Base-by-base conservation (phyloP, 116 monocot species). In the Iris pallida region DNA sequence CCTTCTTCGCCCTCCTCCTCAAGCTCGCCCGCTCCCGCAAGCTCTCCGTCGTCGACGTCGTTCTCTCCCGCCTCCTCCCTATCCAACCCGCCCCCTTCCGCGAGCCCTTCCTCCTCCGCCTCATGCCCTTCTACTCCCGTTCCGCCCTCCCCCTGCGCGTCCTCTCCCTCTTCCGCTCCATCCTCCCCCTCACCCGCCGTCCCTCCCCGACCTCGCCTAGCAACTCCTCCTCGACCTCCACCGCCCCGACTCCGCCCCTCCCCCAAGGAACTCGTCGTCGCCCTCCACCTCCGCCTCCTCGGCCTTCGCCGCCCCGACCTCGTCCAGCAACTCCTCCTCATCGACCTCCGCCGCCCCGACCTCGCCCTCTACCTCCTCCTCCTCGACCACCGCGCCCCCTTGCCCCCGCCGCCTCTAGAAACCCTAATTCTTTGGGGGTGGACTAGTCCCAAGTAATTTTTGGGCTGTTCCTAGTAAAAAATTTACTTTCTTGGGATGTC, bases 191-290 rank as follows among this genome's bases (percentile, higher is more conserved):
- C 63, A 69, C 80, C 62, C 90, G 90, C 52, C 40, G 14, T 0
- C 98, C 88, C 57, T 93, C 98, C 20, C 57, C 48, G 98, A 93
- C 73, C 55, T 90, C 74, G 57, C 76, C 74, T n/a, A n/a, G n/a
- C n/a, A n/a, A n/a, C 72, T 82, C 54, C 83, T 78, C 71, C 81
- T 93, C 55, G 65, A 93, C 75, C 74, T 76, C 70, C 82, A 56
- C 54, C 81, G 84, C 53, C 47, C 70, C 55, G 98, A 93, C 20
- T 82, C 90, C 51, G 86, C 68, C 30, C 5, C 71, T 98, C 42
- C 76, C 93, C 42, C 14, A n/a, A n/a, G n/a, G n/a, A n/a, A n/a
- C n/a, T n/a, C n/a, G n/a, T n/a, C n/a, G n/a, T n/a, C n/a, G n/a
- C n/a, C n/a, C n/a, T n/a, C n/a, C n/a, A n/a, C n/a, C n/a, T n/a